Base-by-base conservation (phyloP, 2,329 filamentous ascomycete genomes). In the Colletotrichum tropicale region DNA sequence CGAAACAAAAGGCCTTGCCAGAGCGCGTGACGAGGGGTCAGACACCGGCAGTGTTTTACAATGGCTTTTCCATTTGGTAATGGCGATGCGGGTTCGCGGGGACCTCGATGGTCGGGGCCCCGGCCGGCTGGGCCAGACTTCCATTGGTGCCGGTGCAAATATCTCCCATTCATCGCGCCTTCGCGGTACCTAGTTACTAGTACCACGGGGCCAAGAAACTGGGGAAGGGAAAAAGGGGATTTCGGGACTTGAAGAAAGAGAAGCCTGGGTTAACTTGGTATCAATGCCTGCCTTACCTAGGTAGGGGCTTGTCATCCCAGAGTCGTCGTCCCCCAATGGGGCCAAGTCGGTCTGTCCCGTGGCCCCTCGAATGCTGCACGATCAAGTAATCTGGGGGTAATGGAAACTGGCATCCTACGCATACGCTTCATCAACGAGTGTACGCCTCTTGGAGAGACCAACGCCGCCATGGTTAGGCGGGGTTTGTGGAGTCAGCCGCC, bases 311-410 rank as follows among this genome's bases (percentile, higher is more conserved):
- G 69, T 24, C 60, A 71, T 34, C 32, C 43, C 61, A 65, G 48
- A 65, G 36, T 36, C 43, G 43, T 52, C 43, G 18, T 32, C 30
- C 43, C 66, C 64, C 64, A 75, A 75, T 66, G 28, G 60, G 66
- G 61, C 74, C 74, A 76, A 70, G 71, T 75, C 71, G 71, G 74
- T 55, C 71, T 70, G 74, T 78, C 76, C 75, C 76, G 76, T 78
- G 76, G 58, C 62, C 72, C 26, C 58, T n/a, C 21, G 24, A 34
- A 36, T 30, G 65, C 73, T 74, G 77, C 76, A 77, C 74, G 69
- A 77, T 77, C 74, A 77, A 77, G 77, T 77, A 78, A 78, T 76
- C 64, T 76, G 77, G 76, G 77, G 77, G 77, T 78, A 78, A 78
- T 78, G 68, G 71, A 78, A 78, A 78, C 76, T 71, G 48, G 38